Base-by-base conservation (phyloP, 2,329 filamentous ascomycete genomes). In the Coniochaeta sp. region DNA sequence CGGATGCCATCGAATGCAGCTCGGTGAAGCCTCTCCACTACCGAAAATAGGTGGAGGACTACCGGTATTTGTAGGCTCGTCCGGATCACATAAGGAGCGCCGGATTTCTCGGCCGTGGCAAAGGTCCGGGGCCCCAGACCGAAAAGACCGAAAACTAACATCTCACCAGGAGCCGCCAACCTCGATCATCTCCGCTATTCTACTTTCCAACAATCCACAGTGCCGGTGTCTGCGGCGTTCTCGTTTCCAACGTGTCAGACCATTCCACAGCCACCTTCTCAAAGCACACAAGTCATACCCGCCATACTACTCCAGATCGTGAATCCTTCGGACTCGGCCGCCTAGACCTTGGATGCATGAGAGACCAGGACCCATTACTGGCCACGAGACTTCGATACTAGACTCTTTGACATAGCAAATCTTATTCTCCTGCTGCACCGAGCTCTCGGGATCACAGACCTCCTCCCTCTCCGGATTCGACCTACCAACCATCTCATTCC, bases 141-240 rank as follows among this genome's bases (percentile, higher is more conserved):
- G 38, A 42, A 42, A n/a, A 42, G 18, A 42, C 38, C 38, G 38
- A 42, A 42, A 24, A 42, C 38, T 42, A 26, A 42, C 38, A 42
- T 26, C 20, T 24, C 38, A 8, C 8, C 38, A 42, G 38, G 38
- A 42, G 9, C 38, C 18, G 7, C 18, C 14, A 24, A 14, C 20
- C 18, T 42, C 20, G 8, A 24, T 22, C 18, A 24, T 42, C 38
- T 42, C 38, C 38, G 38, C 38, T 42, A 22, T 42, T 26, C 10
- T 26, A 3, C 18, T n/a, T n/a, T 7, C 12, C 12, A 24, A 12
- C 18, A 40, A 40, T 13, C 35, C 35, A 40, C 35, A 40, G 18
- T n/a, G 18, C 24, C 4, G 35, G 35, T 40, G n/a, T n/a, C n/a
- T n/a, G 20, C 35, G 18, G 18, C 35, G 6, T 24, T 13, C 18